Conservation (phyloP, 768 basidiomycete genomes). For the Tulasnella sp. region DNA sequence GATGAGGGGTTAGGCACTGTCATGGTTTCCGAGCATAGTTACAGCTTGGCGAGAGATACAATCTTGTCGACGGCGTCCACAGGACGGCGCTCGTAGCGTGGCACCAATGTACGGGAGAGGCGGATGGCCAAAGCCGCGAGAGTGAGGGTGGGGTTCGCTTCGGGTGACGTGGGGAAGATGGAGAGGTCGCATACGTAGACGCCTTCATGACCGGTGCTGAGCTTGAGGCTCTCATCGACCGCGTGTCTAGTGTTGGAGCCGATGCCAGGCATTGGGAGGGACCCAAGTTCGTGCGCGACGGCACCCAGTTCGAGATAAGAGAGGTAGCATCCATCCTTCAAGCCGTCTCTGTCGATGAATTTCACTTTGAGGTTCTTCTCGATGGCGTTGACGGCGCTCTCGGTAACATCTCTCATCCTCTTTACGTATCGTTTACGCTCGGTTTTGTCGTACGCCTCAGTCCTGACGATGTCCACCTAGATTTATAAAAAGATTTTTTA, state of each 20-base stretch:
- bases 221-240: constrained; percentile 19
- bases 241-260: neutral
- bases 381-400: neutral
- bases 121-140: constrained; percentile 23
- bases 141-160: constrained; percentile 23
- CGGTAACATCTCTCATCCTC: neutral
- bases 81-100: too few species aligned
- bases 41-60: too few species aligned
- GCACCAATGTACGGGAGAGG: constrained; percentile 15
- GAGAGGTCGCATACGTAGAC: constrained; percentile 25
- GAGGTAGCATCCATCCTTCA: neutral
- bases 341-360: neutral
- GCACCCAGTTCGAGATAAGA: neutral
- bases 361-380: constrained; percentile 7
- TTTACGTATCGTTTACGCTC: constrained; percentile 14
- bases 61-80: too few species aligned
- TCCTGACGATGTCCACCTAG: constrained; percentile 16
- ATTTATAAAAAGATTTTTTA: too few species aligned
- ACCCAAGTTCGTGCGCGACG: constrained; percentile 25
- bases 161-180: constrained; percentile 23
- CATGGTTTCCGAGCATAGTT: too few species aligned
- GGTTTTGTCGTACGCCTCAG: constrained; percentile 17
- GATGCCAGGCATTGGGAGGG: constrained; percentile 19
- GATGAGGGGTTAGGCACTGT: too few species aligned
- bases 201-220: constrained; percentile 13